These are phyloP conservation scores for Trypanosomatidae sp. DNA, from an alignment of 208 protist species.

Conservation along the genomic window DNA sequence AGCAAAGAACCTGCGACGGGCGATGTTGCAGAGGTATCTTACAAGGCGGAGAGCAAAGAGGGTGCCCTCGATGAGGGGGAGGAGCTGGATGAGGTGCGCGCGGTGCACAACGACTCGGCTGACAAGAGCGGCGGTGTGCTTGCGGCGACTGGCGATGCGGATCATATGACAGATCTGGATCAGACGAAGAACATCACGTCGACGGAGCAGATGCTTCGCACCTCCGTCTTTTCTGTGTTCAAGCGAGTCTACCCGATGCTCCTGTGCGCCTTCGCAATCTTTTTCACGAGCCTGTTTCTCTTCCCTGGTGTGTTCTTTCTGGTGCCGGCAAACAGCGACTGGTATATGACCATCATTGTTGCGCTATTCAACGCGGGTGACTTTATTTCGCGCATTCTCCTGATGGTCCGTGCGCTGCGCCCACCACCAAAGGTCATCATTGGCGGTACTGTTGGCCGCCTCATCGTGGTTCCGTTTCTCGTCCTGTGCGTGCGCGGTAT, in stretches of 20 bases:
- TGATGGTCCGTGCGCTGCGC: slow-evolving; percentile 41
- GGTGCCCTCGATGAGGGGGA: slow-evolving; percentile 17
- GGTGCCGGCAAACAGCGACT: slow-evolving; percentile 32
- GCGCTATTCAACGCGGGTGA: slow-evolving; percentile 68
- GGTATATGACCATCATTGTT: slow-evolving; percentile 64
- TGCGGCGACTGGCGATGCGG: slow-evolving; percentile 40
- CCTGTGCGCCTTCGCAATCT: slow-evolving; percentile 57
- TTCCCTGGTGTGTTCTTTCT: slow-evolving; percentile 76
- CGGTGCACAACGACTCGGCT: slow-evolving; percentile 8
- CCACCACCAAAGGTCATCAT: slow-evolving; percentile 51
- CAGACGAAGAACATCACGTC: slow-evolving; percentile 57
- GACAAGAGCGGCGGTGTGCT: slow-evolving; percentile 36
- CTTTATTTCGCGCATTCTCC: slow-evolving; percentile 44
- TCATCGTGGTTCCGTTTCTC: slow-evolving; percentile 56
- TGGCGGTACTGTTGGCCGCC: slow-evolving; percentile 39
- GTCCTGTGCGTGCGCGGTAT: slow-evolving; percentile 57
- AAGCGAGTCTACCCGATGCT: slow-evolving; percentile 73
- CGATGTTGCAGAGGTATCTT: slow-evolving; percentile 11
- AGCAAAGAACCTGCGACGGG: slow-evolving; percentile 18
- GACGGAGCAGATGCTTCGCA: slow-evolving; percentile 61
- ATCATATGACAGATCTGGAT: slow-evolving; percentile 56
- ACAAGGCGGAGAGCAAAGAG: slow-evolving; percentile 29
- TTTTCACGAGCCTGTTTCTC: slow-evolving; percentile 56
- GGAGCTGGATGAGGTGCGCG: slow-evolving; percentile 35
- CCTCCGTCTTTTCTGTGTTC: slow-evolving; percentile 38